Evolutionary conservation across 345 rosid species (phyloP).

Genomic region (Citrus unshiu): DNA sequence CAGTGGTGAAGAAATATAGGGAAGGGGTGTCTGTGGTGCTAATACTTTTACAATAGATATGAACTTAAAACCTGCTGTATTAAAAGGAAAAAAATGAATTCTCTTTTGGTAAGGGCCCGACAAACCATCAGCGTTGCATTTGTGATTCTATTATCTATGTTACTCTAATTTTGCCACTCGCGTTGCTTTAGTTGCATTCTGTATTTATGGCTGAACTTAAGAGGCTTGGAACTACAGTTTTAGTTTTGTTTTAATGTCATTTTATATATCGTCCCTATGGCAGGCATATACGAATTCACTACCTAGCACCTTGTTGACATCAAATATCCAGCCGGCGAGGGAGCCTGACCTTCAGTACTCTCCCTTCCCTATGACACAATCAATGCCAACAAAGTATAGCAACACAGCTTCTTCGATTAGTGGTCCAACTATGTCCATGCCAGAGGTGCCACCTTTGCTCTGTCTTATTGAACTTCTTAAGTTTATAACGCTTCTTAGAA

Average conservation of each 20-base stretch:
- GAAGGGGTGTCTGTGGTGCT: neutral
- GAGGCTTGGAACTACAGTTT: neutral
- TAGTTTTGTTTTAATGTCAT: neutral
- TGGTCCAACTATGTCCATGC: conserved; percentile 65
- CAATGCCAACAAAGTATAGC: conserved; percentile 61
- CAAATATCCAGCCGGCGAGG: conserved; percentile 67
- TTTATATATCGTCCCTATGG: conserved; percentile 26
- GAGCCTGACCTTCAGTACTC: conserved; percentile 83
- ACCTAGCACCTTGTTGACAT: conserved; percentile 67
- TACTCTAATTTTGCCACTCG: neutral
- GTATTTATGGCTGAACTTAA: no score
- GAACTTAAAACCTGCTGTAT: neutral
- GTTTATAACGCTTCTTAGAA: neutral
- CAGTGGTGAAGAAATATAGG: neutral
- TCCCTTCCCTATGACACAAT: conserved; percentile 66
- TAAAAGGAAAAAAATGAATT: neutral
- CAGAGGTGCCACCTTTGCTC: conserved; percentile 54
- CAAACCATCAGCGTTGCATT: neutral
- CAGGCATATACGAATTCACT: conserved; percentile 71
- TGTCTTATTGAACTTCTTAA: neutral
- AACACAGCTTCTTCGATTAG: conserved; percentile 62
- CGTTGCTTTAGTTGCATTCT: neutral
- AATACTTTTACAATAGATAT: neutral
- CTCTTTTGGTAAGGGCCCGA: neutral
- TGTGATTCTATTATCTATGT: neutral